Evolutionary conservation across 192 early-diverging fungal genomes (phyloP), one percentile per base, ranked within the genome.

Genomic region (Mortierella alpina): DNA sequence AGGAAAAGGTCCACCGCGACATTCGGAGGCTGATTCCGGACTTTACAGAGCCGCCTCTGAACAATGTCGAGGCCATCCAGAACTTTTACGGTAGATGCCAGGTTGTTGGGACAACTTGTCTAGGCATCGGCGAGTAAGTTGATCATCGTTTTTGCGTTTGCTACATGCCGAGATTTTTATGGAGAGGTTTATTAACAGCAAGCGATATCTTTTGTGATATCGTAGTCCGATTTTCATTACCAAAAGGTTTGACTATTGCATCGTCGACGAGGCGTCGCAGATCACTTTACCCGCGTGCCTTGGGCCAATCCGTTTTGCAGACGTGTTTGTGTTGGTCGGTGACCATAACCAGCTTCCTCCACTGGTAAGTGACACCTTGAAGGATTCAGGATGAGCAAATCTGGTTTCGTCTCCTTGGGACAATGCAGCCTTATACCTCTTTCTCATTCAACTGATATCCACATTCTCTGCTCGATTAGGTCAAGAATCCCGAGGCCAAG

Each of bases 251-350:
- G 97, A 99, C 81, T 97, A 95, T 78, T 98, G 96, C 73, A 96
- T 99, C 59, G 90, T 99, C 7, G 97, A 99, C 82, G 97, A 99
- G 67, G 96, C 96, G 10, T 96, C 96, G 15, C 97, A 99, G 82
- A 90, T 99, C 31, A 95, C 94, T 17, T 73, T 98, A 42, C 97
- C 97, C 0, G 91, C 93, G 7, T 96, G 95, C 67, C 63, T 99
- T 44, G 97, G 96, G 6, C 96, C 97, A 8, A 74, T 99, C 45
- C 89, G 92, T 5, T 92, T 87, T 66, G 93, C 96, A 0, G 78
- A 90, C n/a, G 86, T 77, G 11, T 98, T 98, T 90, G 90, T 99
- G 9, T 82, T 99, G 8, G 96, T 99, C 14, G 97, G 97, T 46
- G 97, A 99, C 76, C 93, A 97, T 68, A 94, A 97, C 76, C 97